A percentile compares a stretch with the other conserved stretches of the same genome.
phyloP scores from a whole-genome alignment of 2,329 filamentous ascomycete genomes.

The Blastomyces silverae region DNA sequence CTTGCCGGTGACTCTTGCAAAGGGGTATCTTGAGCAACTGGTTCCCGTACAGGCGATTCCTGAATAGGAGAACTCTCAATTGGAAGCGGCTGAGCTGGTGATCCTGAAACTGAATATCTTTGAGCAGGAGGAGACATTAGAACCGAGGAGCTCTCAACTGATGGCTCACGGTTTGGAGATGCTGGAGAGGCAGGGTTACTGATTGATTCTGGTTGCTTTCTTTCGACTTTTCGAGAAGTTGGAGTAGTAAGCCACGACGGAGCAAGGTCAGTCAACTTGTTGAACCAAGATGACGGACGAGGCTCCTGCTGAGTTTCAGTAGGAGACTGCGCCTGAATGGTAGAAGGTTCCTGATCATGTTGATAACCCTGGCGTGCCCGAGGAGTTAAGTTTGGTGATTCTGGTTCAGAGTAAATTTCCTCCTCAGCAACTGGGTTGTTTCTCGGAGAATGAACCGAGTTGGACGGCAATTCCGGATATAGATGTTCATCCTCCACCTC shows the following conservation, averaged over 20 bases:
- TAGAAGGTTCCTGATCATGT: not conserved
- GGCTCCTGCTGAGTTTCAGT: not conserved
- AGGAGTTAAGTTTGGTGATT: not conserved
- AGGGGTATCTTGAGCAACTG: not conserved
- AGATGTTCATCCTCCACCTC: not conserved
- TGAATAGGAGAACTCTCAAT: not conserved
- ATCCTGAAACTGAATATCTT: not conserved
- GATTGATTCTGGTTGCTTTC: constrained; percentile 5
- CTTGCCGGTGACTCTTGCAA: not conserved
- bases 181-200: not conserved
- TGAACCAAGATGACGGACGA: constrained; percentile 34
- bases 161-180: not conserved
- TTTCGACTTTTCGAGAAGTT: constrained; percentile 8
- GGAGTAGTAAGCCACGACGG: constrained; percentile 21
- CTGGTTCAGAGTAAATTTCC: not conserved
- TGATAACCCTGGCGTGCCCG: not conserved
- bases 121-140: not conserved
- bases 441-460: not conserved
- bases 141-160: not conserved
- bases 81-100: not conserved
- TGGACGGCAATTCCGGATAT: not conserved
- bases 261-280: constrained; percentile 24
- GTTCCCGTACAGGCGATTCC: not conserved
- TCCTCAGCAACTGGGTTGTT: not conserved
- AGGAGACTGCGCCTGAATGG: not conserved